Percentiles rank a stretch among this genome's conserved stretches.
phyloP scores from a whole-genome alignment of 176 grass and related monocot species.

The Juncus effusus region DNA sequence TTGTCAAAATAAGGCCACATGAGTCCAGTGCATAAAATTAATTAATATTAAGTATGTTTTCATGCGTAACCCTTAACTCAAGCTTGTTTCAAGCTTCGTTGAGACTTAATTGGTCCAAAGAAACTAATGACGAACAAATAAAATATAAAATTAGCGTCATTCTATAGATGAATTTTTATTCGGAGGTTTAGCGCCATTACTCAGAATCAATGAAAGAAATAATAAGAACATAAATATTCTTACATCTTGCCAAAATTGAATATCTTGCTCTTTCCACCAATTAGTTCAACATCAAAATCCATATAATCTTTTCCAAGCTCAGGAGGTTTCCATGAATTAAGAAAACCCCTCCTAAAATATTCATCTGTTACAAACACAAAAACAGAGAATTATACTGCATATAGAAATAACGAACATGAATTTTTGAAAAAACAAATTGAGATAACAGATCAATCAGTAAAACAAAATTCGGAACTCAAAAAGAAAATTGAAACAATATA shows the following conservation, averaged over 20 bases:
- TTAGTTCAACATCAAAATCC: slow-evolving; percentile 63
- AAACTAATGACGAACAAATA: too few species aligned
- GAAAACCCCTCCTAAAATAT: slow-evolving; percentile 84
- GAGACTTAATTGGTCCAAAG: too few species aligned
- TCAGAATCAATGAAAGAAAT: slow-evolving; percentile 55
- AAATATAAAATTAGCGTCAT: neutral
- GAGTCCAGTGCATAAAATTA: too few species aligned
- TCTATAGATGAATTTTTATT: slow-evolving; percentile 37
- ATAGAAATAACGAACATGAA: too few species aligned
- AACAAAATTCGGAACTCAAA: too few species aligned
- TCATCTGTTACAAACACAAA: slow-evolving; percentile 47
- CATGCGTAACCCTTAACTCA: too few species aligned
- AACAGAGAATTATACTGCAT: neutral
- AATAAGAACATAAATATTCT: slow-evolving; percentile 30
- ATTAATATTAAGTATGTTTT: too few species aligned
- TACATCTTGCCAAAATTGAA: slow-evolving; percentile 85
- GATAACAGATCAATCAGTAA: too few species aligned
- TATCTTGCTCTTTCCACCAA: slow-evolving; percentile 53
- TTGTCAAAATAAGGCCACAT: too few species aligned
- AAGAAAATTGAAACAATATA: too few species aligned
- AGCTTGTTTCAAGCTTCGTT: too few species aligned
- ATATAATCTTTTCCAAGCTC: slow-evolving; percentile 49
- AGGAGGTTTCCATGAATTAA: slow-evolving; percentile 66
- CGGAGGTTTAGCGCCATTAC: slow-evolving; percentile 45
- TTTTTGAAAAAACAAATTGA: too few species aligned